Evolutionary conservation across 148 eudicot species (phyloP).

Genomic region (Vaccinium corymbosum): DNA sequence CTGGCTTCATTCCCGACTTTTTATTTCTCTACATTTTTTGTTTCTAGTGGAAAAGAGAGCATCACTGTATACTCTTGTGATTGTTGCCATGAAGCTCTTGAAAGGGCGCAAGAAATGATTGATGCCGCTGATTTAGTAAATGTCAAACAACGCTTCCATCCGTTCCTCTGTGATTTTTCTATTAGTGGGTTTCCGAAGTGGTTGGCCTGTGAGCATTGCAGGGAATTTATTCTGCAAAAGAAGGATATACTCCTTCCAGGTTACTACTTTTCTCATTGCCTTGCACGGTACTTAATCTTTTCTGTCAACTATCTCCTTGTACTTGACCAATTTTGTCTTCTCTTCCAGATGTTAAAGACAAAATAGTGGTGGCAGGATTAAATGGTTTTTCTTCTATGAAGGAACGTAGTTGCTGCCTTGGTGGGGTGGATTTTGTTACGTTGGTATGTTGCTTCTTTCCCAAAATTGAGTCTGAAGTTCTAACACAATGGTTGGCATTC

Average conservation of each 20-base stretch:
- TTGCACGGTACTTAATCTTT: conserved; percentile 1
- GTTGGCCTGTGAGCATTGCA: conserved; percentile 65
- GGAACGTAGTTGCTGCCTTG: conserved; percentile 53
- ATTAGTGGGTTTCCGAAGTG: conserved; percentile 59
- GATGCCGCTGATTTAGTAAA: conserved; percentile 33
- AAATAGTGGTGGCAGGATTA: conserved; percentile 7
- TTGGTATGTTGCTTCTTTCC: conserved; percentile 48
- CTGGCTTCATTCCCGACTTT: background rate
- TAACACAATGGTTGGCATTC: background rate
- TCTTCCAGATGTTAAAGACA: conserved; percentile 32
- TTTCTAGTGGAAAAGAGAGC: conserved; percentile 48
- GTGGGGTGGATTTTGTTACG: conserved; percentile 87
- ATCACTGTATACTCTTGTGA: conserved; percentile 75
- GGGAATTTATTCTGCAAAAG: conserved; percentile 24
- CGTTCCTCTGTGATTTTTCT: conserved; percentile 81
- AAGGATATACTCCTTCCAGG: conserved; percentile 37
- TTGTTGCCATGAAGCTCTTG: conserved; percentile 90
- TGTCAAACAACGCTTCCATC: conserved; percentile 47
- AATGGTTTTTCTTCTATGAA: conserved; percentile 17
- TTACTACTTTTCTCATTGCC: conserved; percentile 14
- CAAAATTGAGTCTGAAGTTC: background rate
- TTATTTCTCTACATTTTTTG: background rate
- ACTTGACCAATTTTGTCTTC: background rate
- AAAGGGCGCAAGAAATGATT: conserved; percentile 61
- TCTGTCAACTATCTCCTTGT: background rate